Evolutionary conservation across 2,329 filamentous ascomycete species (phyloP), one percentile per base, ranked within the genome.

Genomic region (Aspergillus vadensis): DNA sequence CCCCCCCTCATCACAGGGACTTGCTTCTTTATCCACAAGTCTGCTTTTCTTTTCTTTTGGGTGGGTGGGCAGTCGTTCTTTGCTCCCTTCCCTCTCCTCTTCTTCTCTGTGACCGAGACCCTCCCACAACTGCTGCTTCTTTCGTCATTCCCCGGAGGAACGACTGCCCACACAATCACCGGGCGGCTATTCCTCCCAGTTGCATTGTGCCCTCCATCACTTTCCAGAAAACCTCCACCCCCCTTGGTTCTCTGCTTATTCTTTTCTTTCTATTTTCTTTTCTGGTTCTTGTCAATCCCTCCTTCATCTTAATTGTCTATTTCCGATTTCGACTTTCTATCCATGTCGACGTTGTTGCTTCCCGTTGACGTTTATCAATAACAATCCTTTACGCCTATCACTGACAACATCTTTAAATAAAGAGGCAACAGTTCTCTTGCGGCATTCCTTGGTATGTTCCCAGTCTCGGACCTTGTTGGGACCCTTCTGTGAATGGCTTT

Each of bases 91-190:
- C 53, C 41, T 49, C 60, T 53, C 57, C 62, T 60, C 63, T 59
- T 49, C 58, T 62, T 60, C 63, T 60, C 58, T 27, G 49, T 54
- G 58, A 51, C 60, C 59, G 51, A 57, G 56, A 60, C 44, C 19
- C 48, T 41, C 39, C 44, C 47, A 52, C 56, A 51, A 23, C 43
- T 58, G 30, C 52, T 52, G 58, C 59, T 65, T 55, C 59, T 61
- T 66, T 66, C 60, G 67, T 73, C 72, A 70, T 76, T 76, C 75
- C 75, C 75, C 68, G 76, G 76, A 68, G 76, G 75, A 77, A 76
- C 74, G 70, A 72, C 72, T 70, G 72, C 71, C 69, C 71, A 68
- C 67, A 67, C 64, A 57, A 62, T 58, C 60, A 52, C 50, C 62
- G 62, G 61, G 64, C 66, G 65, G 66, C 62, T 65, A 58, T 66